Conservation (phyloP, 768 basidiomycete genomes). For the Tricholoma saponaceum region DNA sequence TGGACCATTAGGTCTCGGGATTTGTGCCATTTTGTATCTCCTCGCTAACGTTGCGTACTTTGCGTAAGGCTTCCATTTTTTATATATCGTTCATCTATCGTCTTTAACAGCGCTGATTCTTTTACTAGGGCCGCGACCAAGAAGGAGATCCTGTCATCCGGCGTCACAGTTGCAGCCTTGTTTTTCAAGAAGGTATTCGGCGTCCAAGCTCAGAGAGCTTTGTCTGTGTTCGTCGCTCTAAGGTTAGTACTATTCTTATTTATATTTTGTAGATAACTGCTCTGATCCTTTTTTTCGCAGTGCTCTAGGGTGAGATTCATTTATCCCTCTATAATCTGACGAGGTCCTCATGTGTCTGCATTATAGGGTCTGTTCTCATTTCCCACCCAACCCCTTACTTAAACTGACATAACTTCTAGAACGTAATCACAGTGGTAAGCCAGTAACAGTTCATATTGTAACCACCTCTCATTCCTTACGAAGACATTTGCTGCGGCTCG, state of each 20-base stretch:
- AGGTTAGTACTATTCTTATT: neutral
- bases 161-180: conserved; percentile 57
- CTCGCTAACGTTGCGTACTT: conserved; percentile 37
- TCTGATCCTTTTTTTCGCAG: neutral
- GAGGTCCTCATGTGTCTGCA: neutral
- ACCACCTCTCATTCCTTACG: neutral
- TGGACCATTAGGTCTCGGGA: conserved; percentile 53
- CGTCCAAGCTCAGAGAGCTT: conserved; percentile 39
- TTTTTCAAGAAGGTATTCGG: conserved; percentile 69
- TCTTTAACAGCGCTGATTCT: neutral
- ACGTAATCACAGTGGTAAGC: neutral
- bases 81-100: too few species aligned
- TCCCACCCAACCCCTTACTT: neutral
- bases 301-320: neutral
- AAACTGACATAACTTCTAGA: neutral
- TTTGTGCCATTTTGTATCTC: conserved; percentile 54
- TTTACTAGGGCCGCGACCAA: conserved; percentile 67
- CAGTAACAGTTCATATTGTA: neutral
- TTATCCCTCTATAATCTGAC: neutral
- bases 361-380: neutral
- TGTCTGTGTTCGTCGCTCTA: conserved; percentile 13
- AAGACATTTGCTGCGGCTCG: neutral
- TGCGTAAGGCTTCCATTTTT: neutral
- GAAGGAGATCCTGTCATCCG: conserved; percentile 54
- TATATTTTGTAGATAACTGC: neutral